These are phyloP conservation scores for Steccherinum ochraceum DNA, from an alignment of 768 basidiomycete genomes.

Conservation along the genomic window DNA sequence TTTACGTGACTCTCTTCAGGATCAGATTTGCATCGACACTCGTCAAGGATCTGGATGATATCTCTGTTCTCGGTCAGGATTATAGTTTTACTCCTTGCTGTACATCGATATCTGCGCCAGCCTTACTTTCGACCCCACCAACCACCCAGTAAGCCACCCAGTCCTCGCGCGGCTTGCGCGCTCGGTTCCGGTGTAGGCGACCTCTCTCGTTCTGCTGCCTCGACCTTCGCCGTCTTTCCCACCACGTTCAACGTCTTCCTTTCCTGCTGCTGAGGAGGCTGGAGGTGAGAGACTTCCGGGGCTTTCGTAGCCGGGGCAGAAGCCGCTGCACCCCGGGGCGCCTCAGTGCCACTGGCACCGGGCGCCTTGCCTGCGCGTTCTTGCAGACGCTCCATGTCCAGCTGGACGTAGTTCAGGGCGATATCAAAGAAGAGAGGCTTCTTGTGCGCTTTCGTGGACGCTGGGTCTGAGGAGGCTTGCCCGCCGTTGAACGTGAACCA, in stretches of 20 bases:
- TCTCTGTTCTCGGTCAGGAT: no score
- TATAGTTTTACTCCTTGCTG: no score
- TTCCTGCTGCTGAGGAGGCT: constrained; percentile 27
- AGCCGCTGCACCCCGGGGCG: no score
- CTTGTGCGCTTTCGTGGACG: constrained; percentile 46
- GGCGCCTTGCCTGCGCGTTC: constrained; percentile 61
- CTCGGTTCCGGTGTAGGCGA: constrained; percentile 41
- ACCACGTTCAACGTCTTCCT: constrained; percentile 39
- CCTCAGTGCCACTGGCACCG: constrained; percentile 18
- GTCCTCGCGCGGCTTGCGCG: constrained; percentile 33
- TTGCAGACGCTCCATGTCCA: constrained; percentile 75
- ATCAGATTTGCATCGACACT: no score
- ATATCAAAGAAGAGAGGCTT: constrained; percentile 94
- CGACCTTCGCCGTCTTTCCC: constrained; percentile 48
- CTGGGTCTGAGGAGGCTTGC: constrained; percentile 18
- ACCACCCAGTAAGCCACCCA: constrained; percentile 66
- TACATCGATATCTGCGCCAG: no score
- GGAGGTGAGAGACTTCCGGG: constrained; percentile 3
- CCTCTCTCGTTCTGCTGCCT: constrained; percentile 40
- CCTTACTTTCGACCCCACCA: constrained; percentile 64
- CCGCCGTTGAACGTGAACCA: constrained; percentile 83
- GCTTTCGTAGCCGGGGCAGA: constrained; percentile 13
- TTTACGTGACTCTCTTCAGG: no score
- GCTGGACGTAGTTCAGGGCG: constrained; percentile 85
- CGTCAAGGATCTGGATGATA: no score